phyloP scores from a whole-genome alignment of 495 filamentous ascomycete genomes.

The Neurospora sp. region DNA sequence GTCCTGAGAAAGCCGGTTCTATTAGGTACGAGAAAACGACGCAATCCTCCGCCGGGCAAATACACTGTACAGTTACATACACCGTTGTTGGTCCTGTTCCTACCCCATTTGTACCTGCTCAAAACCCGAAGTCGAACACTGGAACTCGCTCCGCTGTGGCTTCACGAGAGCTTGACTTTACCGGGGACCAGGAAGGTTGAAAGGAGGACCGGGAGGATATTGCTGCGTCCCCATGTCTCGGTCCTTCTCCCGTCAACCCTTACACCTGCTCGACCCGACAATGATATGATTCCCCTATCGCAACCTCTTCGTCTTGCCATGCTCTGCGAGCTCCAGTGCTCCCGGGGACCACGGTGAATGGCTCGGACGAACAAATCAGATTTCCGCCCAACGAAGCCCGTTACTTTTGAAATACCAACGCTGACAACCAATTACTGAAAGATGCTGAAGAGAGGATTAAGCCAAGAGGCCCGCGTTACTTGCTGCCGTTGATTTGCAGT shows the following conservation, averaged over 20 bases:
- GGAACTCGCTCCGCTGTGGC: neutral
- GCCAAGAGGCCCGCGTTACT: conserved; percentile 3
- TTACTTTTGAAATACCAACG: neutral
- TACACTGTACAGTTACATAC: neutral
- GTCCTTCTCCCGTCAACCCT: neutral
- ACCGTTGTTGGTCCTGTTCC: neutral
- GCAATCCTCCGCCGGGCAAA: neutral
- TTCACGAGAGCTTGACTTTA: neutral
- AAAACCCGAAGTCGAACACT: neutral
- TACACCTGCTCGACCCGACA: neutral
- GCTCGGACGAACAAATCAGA: neutral
- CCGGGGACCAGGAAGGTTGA: neutral
- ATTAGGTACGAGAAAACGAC: neutral
- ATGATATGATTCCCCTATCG: neutral
- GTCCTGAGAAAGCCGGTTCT: neutral
- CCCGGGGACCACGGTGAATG: neutral
- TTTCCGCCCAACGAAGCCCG: neutral
- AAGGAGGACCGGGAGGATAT: neutral
- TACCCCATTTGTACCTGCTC: neutral
- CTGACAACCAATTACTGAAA: neutral
- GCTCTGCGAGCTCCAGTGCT: neutral
- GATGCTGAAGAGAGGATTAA: neutral
- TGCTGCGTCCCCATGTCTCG: neutral
- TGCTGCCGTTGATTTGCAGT: conserved; percentile 25
- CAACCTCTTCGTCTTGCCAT: neutral